phyloP scores from a whole-genome alignment of 176 grass and related monocot species.

The Alloteropsis semialata region DNA sequence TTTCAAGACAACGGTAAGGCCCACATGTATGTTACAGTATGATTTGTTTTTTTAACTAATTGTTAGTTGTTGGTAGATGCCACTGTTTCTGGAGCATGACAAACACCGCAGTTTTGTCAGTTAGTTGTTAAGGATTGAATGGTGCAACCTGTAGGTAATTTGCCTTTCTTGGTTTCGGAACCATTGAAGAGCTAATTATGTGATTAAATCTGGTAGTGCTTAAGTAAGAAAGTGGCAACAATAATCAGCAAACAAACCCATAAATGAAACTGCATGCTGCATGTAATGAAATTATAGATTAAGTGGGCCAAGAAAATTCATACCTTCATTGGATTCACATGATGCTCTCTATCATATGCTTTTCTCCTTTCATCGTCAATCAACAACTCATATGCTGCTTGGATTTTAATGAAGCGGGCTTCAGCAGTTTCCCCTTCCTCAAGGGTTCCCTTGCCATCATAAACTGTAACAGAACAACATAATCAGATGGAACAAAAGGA shows the following conservation, averaged over 20 bases:
- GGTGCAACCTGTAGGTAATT: not conserved
- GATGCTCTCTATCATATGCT: slow-evolving; percentile 78
- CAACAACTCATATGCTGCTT: slow-evolving; percentile 97
- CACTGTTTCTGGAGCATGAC: not conserved
- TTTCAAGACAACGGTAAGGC: not conserved
- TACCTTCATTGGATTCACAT: slow-evolving; percentile 96
- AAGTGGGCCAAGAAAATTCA: slow-evolving; percentile 9
- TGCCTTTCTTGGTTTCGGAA: not conserved
- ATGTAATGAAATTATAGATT: slow-evolving; percentile 7
- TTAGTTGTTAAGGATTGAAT: not conserved
- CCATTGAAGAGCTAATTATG: not conserved
- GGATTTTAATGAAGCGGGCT: slow-evolving; percentile 98
- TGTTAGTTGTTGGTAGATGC: not conserved
- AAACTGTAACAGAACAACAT: slow-evolving; percentile 55
- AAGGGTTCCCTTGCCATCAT: slow-evolving; percentile 89
- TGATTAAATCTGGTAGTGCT: not conserved
- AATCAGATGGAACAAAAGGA: slow-evolving; percentile 37
- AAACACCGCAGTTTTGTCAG: not conserved
- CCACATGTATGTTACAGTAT: too few species aligned
- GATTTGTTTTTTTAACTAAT: too few species aligned
- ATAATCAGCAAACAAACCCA: slow-evolving; percentile 1
- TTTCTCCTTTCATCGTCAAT: slow-evolving; percentile 78
- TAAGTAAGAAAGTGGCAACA: not conserved
- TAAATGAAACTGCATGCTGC: not conserved
- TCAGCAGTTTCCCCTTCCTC: slow-evolving; percentile 93